Evolutionary conservation across 1,139 yeast species (phyloP).

Genomic region (Zygosaccharomyces sapae): DNA sequence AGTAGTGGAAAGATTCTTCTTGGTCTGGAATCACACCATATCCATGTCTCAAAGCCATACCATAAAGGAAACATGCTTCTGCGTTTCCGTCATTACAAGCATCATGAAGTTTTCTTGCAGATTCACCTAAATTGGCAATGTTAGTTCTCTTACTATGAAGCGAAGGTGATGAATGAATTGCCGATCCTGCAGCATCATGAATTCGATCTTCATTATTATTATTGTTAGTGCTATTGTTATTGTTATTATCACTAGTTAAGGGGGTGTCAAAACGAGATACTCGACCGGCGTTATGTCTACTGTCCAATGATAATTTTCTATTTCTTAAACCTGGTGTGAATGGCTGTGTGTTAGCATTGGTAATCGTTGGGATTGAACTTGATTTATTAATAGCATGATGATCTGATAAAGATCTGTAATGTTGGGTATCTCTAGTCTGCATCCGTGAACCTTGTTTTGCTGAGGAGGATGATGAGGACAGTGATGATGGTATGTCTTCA

Average conservation of each 20-base stretch:
- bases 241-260: slow-evolving; percentile 1
- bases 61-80: slow-evolving; percentile 70
- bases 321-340: neutral
- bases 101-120: slow-evolving; percentile 59
- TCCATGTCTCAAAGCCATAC: slow-evolving; percentile 64
- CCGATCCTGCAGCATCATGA: slow-evolving; percentile 9
- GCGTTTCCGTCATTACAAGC: slow-evolving; percentile 45
- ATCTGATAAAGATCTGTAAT: slow-evolving; percentile 16
- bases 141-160: slow-evolving; percentile 45
- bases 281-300: slow-evolving; percentile 9
- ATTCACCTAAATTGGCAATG: slow-evolving; percentile 60
- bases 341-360: neutral
- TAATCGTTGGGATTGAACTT: neutral
- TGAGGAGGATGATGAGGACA: neutral
- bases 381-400: slow-evolving; percentile 1
- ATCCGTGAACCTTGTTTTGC: neutral
- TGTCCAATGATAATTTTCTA: slow-evolving; percentile 13
- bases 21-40: slow-evolving; percentile 66
- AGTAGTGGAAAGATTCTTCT: slow-evolving; percentile 56
- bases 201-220: neutral
- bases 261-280: slow-evolving; percentile 11
- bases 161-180: slow-evolving; percentile 10
- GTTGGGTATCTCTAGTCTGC: neutral
- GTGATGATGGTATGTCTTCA: slow-evolving; percentile 9
- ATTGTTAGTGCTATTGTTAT: slow-evolving; percentile 6